Percentiles rank a stretch among this genome's conserved stretches.
Evolutionary conservation across 805 yeast species (phyloP).

Genomic region (Candida ulmi): DNA sequence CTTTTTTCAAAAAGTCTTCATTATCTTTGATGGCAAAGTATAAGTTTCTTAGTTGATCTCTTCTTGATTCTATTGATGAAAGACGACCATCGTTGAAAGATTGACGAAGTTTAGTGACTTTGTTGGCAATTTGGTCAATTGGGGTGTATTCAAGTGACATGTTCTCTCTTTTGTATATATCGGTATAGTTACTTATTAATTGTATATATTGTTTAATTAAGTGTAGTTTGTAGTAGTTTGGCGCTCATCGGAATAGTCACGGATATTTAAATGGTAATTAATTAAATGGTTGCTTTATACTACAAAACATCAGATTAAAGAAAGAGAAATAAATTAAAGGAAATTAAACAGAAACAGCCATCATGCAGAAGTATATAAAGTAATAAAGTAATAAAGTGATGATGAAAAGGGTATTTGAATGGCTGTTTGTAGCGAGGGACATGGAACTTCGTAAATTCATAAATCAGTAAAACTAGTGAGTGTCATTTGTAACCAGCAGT

Average conservation of each 20-base stretch:
- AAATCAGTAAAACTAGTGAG: too few relatives aligned
- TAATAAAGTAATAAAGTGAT: too few relatives aligned
- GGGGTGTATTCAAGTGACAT: conserved; percentile 30
- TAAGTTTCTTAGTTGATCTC: conserved; percentile 56
- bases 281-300: background rate
- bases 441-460: too few relatives aligned
- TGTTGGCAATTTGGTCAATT: conserved; percentile 39
- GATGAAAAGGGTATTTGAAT: too few relatives aligned
- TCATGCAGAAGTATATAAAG: background rate
- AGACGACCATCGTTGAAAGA: conserved; percentile 42
- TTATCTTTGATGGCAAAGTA: conserved; percentile 57
- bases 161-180: too few relatives aligned
- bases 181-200: too few relatives aligned
- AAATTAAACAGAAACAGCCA: background rate
- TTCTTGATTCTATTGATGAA: conserved; percentile 46
- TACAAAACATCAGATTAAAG: background rate
- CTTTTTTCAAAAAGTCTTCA: conserved; percentile 43
- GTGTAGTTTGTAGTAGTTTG: too few relatives aligned
- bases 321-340: background rate
- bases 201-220: too few relatives aligned
- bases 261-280: too few relatives aligned
- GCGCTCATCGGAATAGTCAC: too few relatives aligned
- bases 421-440: too few relatives aligned
- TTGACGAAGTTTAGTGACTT: conserved; percentile 36
- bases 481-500: too few relatives aligned